A percentile compares a stretch with the other conserved stretches of the same genome.
Evolutionary conservation across 306 rosid species (phyloP).

Genomic region (Vigna unguiculata): DNA sequence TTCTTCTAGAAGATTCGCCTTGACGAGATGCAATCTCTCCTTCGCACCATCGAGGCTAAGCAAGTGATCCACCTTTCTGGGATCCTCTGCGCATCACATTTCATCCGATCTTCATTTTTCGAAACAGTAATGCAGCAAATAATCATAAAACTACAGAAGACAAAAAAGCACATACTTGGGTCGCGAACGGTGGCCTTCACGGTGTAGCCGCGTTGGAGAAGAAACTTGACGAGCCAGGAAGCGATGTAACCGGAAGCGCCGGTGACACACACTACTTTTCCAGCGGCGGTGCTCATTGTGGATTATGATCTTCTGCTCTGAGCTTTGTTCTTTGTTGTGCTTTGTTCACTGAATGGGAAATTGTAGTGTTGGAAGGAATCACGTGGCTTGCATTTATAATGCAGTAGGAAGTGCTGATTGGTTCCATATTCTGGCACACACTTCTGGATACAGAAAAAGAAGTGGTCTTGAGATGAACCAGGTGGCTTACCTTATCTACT

Average conservation of each 20-base stretch:
- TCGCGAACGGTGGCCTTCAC: conserved; percentile 59
- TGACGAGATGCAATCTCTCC: conserved; percentile 51
- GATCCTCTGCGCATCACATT: conserved; percentile 37
- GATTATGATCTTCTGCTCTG: background rate
- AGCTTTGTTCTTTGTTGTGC: too few relatives aligned
- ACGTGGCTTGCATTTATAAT: too few relatives aligned
- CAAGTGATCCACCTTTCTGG: conserved; percentile 48
- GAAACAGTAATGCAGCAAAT: background rate
- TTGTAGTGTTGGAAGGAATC: too few relatives aligned
- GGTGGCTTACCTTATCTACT: too few relatives aligned
- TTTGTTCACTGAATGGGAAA: too few relatives aligned
- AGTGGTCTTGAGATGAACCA: too few relatives aligned
- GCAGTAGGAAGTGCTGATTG: too few relatives aligned
- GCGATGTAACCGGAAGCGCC: conserved; percentile 63
- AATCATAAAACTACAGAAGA: background rate
- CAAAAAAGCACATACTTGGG: conserved; percentile 20
- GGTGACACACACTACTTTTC: conserved; percentile 50
- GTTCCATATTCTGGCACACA: too few relatives aligned
- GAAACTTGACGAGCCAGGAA: conserved; percentile 56
- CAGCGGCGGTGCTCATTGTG: conserved; percentile 44
- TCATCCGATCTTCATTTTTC: background rate
- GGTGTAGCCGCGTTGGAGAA: conserved; percentile 53
- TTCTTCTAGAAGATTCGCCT: conserved; percentile 50
- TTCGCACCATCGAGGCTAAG: conserved; percentile 58
- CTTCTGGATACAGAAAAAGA: too few relatives aligned